Evolutionary conservation across 108 stramenopile species (phyloP), one percentile per base, ranked within the genome.

Genomic region (Cyclotella baltica): DNA sequence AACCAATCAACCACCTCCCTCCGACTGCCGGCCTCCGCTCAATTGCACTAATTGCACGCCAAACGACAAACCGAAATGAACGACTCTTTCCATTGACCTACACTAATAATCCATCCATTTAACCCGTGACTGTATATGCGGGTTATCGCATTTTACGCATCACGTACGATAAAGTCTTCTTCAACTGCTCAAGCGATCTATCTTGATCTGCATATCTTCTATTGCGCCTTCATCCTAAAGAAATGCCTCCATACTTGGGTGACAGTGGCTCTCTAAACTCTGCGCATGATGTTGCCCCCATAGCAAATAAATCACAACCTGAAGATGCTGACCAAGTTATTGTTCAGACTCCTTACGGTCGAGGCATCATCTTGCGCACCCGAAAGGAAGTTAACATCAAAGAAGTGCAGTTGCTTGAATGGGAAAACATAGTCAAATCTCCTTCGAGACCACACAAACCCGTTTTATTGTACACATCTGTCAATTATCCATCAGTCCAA

Each of bases 271-370:
- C 23, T 55, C 13, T 55, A 25, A 25, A 55, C 4, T n/a, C 55
- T 11, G 25, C 55, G 11, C 23, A n/a, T 23, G 25, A 11, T 13
- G 6, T 10, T 5, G 25, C 11, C 10, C 25, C 55, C n/a, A 23
- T 10, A 55, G 1, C 55, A 43, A 25, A 65, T 20, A 65, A 65
- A 47, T 27, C 27, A 38, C 73, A 72, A 51, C 81, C 85, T 10
- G 88, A 88, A 56, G 89, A 90, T 68, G 86, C 83, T 48, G 80
- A 89, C 34, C 89, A 91, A 62, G 61, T 34, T 18, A 56, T 92
- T 11, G 88, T 94, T n/a, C 28, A 83, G 36, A 94, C 93, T 11
- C 91, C 91, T 4, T 94, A 89, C 58, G 93, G 93, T 16, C 75
- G 70, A 51, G 93, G 93, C 35, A 18, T 90, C 13, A 85, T 92